Conservation (phyloP, 208 protist species). For the Strigomonas oncopelti region DNA sequence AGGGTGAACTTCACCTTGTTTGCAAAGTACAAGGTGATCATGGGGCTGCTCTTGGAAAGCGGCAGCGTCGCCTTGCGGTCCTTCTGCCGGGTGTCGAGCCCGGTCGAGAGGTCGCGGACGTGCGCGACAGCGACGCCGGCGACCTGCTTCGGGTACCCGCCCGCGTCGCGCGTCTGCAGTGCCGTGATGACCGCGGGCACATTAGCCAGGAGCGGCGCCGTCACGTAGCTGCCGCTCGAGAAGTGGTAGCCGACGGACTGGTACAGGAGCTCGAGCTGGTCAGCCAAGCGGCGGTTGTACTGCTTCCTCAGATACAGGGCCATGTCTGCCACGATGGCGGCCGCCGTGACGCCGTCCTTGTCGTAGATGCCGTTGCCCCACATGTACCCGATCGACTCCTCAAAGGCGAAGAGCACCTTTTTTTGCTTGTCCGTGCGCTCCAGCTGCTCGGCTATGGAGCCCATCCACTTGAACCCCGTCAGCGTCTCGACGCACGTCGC, state of each 20-base stretch:
- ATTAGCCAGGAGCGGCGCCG: conserved; percentile 75
- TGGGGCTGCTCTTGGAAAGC: conserved; percentile 65
- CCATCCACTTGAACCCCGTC: conserved; percentile 99
- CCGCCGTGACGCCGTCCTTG: conserved; percentile 97
- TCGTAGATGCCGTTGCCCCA: conserved; percentile 87
- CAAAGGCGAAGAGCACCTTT: conserved; percentile 90
- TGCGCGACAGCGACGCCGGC: conserved; percentile 52
- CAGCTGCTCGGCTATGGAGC: conserved; percentile 71
- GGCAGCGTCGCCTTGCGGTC: conserved; percentile 74
- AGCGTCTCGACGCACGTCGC: conserved; percentile 92
- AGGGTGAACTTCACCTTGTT: conserved; percentile 91
- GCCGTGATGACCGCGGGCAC: conserved; percentile 80
- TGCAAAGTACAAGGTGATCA: conserved; percentile 95
- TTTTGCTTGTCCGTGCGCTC: conserved; percentile 16
- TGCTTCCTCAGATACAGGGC: conserved; percentile 58
- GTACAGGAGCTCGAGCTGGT: conserved; percentile 79
- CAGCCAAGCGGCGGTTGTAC: conserved; percentile 22
- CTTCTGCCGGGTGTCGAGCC: conserved; percentile 67
- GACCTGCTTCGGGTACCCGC: conserved; percentile 47
- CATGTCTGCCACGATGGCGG: conserved; percentile 90
- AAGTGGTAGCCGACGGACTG: conserved; percentile 86
- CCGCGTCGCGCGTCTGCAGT: conserved; percentile 47
- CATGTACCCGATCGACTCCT: conserved; percentile 98
- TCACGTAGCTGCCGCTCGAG: conserved; percentile 92
- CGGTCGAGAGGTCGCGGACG: conserved; percentile 89